Evolutionary conservation across 1,284 basidiomycete genomes (phyloP).

Genomic region (Irpex sp.): DNA sequence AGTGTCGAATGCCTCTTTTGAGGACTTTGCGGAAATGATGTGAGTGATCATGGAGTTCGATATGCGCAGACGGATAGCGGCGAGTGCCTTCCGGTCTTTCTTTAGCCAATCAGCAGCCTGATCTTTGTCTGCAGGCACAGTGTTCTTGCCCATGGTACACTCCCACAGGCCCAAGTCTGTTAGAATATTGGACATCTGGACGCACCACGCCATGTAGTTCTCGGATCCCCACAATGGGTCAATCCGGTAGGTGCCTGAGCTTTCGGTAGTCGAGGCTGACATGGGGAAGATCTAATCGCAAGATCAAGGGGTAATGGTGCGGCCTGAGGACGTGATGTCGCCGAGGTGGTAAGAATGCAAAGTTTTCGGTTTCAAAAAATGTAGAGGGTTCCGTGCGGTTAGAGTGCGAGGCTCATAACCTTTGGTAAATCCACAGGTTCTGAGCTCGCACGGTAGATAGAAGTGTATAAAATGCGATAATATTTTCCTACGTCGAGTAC

Average conservation of each 20-base stretch:
- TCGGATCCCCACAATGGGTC: constrained; percentile 36
- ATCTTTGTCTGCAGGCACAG: not conserved
- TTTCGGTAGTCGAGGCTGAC: not conserved
- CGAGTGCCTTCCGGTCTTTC: constrained; percentile 21
- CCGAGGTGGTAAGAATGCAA: no score
- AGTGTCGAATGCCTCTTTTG: constrained; percentile 22
- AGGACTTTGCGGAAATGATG: constrained; percentile 7
- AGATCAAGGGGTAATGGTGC: not conserved
- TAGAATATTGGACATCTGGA: constrained; percentile 40
- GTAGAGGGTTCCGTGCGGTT: not conserved
- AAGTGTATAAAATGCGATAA: no score
- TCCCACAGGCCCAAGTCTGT: constrained; percentile 32
- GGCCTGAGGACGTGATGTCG: not conserved
- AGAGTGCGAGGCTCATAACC: constrained; percentile 21
- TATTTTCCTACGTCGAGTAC: no score
- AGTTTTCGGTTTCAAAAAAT: no score
- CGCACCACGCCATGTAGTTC: constrained; percentile 38
- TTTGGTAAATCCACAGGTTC: no score
- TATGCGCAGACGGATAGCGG: constrained; percentile 18
- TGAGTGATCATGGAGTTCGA: constrained; percentile 13
- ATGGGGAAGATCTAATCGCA: not conserved
- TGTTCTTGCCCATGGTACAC: constrained; percentile 21
- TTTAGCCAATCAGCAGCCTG: constrained; percentile 12
- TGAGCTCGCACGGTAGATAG: no score
- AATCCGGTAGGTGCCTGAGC: constrained; percentile 28